Percentiles rank a stretch among this genome's conserved stretches.
phyloP scores from a whole-genome alignment of 140 eudicot species.

The Cichorium intybus region DNA sequence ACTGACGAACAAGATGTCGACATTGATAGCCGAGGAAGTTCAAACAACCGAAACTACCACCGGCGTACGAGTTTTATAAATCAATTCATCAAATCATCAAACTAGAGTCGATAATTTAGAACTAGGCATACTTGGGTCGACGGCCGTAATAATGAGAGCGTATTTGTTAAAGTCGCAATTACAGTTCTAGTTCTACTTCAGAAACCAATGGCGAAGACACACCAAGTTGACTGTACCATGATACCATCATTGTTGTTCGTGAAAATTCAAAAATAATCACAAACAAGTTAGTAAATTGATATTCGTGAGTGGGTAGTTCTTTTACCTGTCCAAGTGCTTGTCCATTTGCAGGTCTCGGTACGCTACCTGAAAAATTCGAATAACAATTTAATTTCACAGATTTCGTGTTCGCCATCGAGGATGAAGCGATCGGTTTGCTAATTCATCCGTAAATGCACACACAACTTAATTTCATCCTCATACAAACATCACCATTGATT shows the following conservation, averaged over 20 bases:
- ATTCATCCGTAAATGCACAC: no score
- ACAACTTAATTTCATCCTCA: no score
- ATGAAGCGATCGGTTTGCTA: neutral
- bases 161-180: conserved; percentile 44
- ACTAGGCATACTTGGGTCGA: conserved; percentile 46
- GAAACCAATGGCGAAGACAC: conserved; percentile 36
- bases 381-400: neutral
- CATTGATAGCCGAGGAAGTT: conserved; percentile 4
- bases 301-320: neutral
- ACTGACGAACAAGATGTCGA: neutral
- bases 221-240: conserved; percentile 39
- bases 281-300: neutral
- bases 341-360: conserved; percentile 6
- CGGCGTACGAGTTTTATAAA: no score
- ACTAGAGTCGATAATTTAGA: neutral
- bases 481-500: no score
- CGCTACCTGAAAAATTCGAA: conserved; percentile 20
- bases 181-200: conserved; percentile 26
- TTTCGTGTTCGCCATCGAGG: no score
- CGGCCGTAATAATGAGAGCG: conserved; percentile 22
- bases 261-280: neutral
- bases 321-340: conserved; percentile 44
- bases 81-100: conserved; percentile 8
- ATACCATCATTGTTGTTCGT: neutral
- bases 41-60: no score